These are phyloP conservation scores for Apostasia ramifera DNA, from an alignment of 106 monocot species.

Conservation along the genomic window DNA sequence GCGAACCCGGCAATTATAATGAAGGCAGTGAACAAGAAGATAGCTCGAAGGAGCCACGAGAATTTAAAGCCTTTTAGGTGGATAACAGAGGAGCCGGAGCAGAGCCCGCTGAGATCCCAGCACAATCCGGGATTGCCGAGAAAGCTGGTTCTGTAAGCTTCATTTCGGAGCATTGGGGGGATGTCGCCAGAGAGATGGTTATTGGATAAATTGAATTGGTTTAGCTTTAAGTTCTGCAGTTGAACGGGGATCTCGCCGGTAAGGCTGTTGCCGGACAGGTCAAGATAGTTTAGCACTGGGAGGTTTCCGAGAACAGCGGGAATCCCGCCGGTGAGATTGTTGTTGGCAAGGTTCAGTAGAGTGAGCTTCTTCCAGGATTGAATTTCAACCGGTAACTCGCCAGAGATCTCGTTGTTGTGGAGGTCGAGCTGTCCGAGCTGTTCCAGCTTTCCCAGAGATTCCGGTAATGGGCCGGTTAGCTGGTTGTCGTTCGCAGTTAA, in stretches of 20 bases:
- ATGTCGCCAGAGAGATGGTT: constrained; percentile 61
- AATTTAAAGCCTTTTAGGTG: no score
- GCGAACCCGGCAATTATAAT: constrained; percentile 29
- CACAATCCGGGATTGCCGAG: constrained; percentile 71
- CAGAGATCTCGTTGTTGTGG: constrained; percentile 49
- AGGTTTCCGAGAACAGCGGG: constrained; percentile 59
- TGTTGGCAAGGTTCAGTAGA: constrained; percentile 55
- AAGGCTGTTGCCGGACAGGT: constrained; percentile 57
- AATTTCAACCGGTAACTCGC: constrained; percentile 31
- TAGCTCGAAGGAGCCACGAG: neutral
- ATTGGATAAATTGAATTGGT: constrained; percentile 60
- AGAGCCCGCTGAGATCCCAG: constrained; percentile 25
- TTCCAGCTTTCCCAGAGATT: constrained; percentile 26
- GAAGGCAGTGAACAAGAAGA: constrained; percentile 1
- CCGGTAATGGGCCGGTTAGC: constrained; percentile 49
- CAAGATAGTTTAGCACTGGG: constrained; percentile 69
- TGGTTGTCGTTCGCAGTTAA: constrained; percentile 46
- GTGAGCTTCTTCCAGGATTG: constrained; percentile 43
- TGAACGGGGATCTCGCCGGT: constrained; percentile 50
- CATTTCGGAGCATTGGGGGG: constrained; percentile 29
- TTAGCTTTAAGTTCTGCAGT: constrained; percentile 63
- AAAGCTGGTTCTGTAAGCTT: constrained; percentile 44
- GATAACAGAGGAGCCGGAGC: constrained; percentile 15
- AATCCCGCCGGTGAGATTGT: constrained; percentile 51
- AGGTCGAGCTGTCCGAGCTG: constrained; percentile 48